Evolutionary conservation across 78 protist genomes (phyloP).

Genomic region (Dictyostelium discoideum): DNA sequence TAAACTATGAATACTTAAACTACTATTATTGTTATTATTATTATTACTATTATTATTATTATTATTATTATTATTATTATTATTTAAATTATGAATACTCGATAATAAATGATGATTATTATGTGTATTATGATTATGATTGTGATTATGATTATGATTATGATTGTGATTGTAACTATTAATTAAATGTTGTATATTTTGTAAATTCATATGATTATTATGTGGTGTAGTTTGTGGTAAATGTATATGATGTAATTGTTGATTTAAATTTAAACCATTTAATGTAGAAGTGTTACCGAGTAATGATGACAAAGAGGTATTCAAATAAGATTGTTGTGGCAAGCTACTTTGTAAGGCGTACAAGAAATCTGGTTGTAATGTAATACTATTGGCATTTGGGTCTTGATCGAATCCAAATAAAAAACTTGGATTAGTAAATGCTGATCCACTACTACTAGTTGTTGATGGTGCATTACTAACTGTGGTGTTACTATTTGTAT

Average conservation of each 20-base stretch:
- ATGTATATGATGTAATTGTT: not conserved
- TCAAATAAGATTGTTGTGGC: not conserved
- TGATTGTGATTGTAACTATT: not conserved
- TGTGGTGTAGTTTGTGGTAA: slow-evolving; percentile 1
- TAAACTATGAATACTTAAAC: not conserved
- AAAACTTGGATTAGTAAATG: slow-evolving; percentile 1
- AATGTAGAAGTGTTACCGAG: not conserved
- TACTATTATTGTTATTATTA: not conserved
- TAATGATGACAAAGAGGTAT: not conserved
- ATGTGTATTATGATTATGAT: not conserved
- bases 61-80: not conserved
- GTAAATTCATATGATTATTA: not conserved
- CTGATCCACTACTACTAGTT: not conserved
- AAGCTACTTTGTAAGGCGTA: not conserved
- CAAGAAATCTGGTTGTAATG: slow-evolving; percentile 6
- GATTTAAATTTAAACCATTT: not conserved
- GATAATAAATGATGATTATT: not conserved
- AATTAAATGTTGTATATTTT: slow-evolving; percentile 3
- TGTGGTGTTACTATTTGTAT: not conserved
- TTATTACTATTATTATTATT: not conserved
- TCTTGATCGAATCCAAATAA: slow-evolving; percentile 48
- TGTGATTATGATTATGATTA: not conserved
- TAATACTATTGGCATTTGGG: not conserved
- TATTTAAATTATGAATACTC: not conserved
- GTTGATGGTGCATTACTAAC: not conserved